These are phyloP conservation scores for Chytriomyces sp. DNA, from an alignment of 192 early-diverging fungal species.

Conservation along the genomic window DNA sequence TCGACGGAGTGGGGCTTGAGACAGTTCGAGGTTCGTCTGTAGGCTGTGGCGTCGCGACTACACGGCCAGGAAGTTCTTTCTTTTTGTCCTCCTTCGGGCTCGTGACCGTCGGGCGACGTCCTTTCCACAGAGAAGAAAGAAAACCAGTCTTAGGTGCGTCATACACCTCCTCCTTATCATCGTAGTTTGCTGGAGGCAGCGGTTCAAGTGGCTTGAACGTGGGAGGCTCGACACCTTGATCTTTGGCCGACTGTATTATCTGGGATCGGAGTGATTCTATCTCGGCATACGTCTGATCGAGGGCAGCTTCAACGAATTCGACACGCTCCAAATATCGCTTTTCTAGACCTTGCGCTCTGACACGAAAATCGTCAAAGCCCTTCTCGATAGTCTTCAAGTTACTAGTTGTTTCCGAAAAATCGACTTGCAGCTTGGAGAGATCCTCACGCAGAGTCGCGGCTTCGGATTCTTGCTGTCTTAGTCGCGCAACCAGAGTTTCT, in stretches of 20 bases:
- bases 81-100: background rate
- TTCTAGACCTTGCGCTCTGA: constrained; percentile 1
- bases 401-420: background rate
- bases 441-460: constrained; percentile 19
- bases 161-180: background rate
- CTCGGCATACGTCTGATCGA: constrained; percentile 15
- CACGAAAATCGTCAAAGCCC: constrained; percentile 15
- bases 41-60: background rate
- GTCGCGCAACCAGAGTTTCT: constrained; percentile 16
- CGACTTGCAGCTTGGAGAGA: background rate
- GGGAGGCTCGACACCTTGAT: constrained; percentile 7
- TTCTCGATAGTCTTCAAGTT: constrained; percentile 1
- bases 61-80: background rate
- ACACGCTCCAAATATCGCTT: constrained; percentile 18
- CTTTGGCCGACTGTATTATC: background rate
- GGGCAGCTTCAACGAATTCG: constrained; percentile 5
- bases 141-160: background rate
- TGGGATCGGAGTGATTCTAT: constrained; percentile 15
- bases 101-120: background rate
- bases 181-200: constrained; percentile 22
- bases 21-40: background rate
- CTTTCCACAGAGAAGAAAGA: background rate
- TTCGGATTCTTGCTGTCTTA: constrained; percentile 24
- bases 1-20: background rate
- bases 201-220: constrained; percentile 10